Base-by-base conservation (phyloP, 768 basidiomycete genomes). In the Lanmaoa rubissima region DNA sequence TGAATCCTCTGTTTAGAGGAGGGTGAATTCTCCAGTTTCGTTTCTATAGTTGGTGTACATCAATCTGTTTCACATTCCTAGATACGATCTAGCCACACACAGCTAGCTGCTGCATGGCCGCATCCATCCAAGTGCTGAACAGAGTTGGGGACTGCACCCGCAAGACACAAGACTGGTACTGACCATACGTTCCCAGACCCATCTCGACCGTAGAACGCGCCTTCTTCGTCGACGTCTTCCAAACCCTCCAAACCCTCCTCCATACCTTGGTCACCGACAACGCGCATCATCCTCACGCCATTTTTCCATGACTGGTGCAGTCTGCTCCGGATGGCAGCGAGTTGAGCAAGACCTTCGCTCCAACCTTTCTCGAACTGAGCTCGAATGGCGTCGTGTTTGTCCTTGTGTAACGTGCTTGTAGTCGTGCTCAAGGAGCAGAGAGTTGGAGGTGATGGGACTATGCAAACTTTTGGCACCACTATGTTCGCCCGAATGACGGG, bases 331-430 rank as follows among this genome's bases (percentile, higher is more conserved):
- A 76, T 78, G n/a, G 78, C 77, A n/a, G 68, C 69, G 24, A 89
- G 72, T 46, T 79, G 79, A 16, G 73, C 68, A 45, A 88, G 62
- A 4, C 87, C 88, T 60, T 84, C 80, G 3, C 69, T 67, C 87
- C 87, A 89, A 16, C 87, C 88, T 28, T 70, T 74, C 64, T 76
- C 76, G 62, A 89, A 91, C 59, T 82, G 80, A 1, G 67, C 66
- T 12, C 76, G 74, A 45, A 86, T 78, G 35, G 63, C 66, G 9
- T 68, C 69, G 51, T 79, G 74, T 24, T 68, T 72, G 4, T 75
- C 73, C n/a, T 61, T 63, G 32, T 68, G 62, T 13, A 75, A 43
- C 11, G 35, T 43, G 36, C 54, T 65, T 41, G 74, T 61, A 0
- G 78, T 80, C n/a, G 79, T 72, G 17, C 78, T 78, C 32, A 89